Conservation (phyloP, 2,329 filamentous ascomycete species). For the Clathrospora elynae region DNA sequence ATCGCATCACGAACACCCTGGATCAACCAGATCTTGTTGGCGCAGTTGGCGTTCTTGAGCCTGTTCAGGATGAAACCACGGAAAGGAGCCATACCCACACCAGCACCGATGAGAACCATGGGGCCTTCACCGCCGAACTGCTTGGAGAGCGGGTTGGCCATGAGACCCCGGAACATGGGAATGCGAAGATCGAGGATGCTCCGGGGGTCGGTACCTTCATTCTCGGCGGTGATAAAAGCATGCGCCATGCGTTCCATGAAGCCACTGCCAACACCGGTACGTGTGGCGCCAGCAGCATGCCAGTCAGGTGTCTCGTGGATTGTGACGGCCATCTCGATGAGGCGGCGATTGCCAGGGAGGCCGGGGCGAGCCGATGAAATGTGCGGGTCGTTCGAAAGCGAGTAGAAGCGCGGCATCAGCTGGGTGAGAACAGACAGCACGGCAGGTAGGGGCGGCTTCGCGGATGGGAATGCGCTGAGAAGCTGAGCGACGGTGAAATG, state of each 20-base stretch:
- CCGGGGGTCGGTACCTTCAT: conserved; percentile 55
- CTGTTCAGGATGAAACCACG: conserved; percentile 94
- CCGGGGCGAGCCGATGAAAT: conserved; percentile 73
- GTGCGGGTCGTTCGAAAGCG: conserved; percentile 92
- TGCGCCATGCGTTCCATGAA: conserved; percentile 88
- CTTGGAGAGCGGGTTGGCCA: conserved; percentile 92
- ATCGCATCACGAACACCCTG: conserved; percentile 93
- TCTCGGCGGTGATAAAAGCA: conserved; percentile 70
- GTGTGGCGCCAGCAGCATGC: conserved; percentile 62
- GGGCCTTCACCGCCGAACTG: conserved; percentile 93
- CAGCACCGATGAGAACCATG: conserved; percentile 96
- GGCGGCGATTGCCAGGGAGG: conserved; percentile 68
- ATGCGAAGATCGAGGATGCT: conserved; percentile 69
- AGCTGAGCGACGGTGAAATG: conserved; percentile 84
- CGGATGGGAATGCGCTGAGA: conserved; percentile 87
- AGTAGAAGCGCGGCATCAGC: conserved; percentile 98
- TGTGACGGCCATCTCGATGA: conserved; percentile 96
- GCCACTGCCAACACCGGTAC: conserved; percentile 88
- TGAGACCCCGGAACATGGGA: conserved; percentile 97
- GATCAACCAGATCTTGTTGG: conserved; percentile 97
- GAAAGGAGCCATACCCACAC: conserved; percentile 96
- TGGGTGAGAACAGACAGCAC: conserved; percentile 81
- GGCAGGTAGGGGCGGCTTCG: conserved; percentile 82
- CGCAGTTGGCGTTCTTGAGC: conserved; percentile 91
- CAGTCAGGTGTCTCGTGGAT: conserved; percentile 87